Base-by-base conservation (phyloP, 2,329 filamentous ascomycete genomes). In the Botrytis paeoniae region DNA sequence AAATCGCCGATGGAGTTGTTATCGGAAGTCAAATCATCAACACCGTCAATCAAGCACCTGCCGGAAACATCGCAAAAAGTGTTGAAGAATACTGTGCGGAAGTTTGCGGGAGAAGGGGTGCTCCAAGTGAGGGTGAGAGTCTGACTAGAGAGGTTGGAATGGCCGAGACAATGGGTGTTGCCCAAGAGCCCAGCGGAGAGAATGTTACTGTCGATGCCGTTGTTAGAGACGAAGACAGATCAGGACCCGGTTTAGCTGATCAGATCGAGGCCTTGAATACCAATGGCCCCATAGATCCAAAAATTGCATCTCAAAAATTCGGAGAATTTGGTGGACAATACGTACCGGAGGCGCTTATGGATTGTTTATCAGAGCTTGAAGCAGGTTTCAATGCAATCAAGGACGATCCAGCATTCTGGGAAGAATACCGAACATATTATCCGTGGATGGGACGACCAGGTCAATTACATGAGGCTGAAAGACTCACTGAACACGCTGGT, bases 321-420 rank as follows among this genome's bases (percentile, higher is more conserved):
- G 96, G 96, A 77, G 93, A 98, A 81, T 99, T 97, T 77, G 96
- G 96, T 79, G 96, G 96, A 25, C 95, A 98, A 83, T 99, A 98
- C 80, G 96, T 99, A 4, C 96, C 96, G 1, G 96, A 99, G 83
- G 96, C 94, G 32, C 88, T 99, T 75, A 98, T 99, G 95, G 95
- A 98, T 84, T 98, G 95, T 81, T 85, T 99, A 74, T 91, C 91
- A 0, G 89, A 99, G 83, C 88, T 99, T 9, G 95, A 99, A 83
- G 89, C 90, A 41, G 96, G 95, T 48, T 99, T 99, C 86, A 91
- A 96, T 79, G 85, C 92, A 78, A 94, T 96, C 74, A 91, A 91
- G 79, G 90, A 97, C 76, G 95, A 98, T 80, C 92, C 94, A 7
- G 87, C 89, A 71, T 99, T 99, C 87, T 99, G 96, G 96, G 93